A percentile compares a stretch with the other conserved stretches of the same genome.
Evolutionary conservation across 352 stramenopile species (phyloP).

Genomic region (Globisporangium splendens): DNA sequence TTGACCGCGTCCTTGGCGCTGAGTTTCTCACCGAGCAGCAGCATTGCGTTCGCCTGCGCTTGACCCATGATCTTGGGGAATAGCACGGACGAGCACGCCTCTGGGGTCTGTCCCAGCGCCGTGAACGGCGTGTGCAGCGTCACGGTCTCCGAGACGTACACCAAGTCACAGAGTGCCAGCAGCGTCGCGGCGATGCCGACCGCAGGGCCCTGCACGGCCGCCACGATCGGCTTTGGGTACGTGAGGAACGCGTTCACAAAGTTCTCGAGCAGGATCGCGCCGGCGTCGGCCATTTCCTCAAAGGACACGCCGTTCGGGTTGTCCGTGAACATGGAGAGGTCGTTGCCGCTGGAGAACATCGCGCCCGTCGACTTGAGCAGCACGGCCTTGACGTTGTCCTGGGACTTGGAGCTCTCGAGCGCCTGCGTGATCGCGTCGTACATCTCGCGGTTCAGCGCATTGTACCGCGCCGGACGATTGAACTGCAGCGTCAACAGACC

Average conservation of each 20-base stretch:
- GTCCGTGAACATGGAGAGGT: constrained; percentile 77
- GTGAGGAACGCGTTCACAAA: constrained; percentile 77
- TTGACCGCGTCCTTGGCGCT: constrained; percentile 49
- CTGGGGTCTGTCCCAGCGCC: constrained; percentile 83
- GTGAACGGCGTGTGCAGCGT: constrained; percentile 93
- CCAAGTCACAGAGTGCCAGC: constrained; percentile 86
- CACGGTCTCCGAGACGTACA: constrained; percentile 83
- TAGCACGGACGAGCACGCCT: constrained; percentile 87
- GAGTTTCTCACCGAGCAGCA: constrained; percentile 86
- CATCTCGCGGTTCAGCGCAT: constrained; percentile 84
- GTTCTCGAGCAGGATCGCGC: constrained; percentile 45
- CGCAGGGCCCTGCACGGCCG: constrained; percentile 87
- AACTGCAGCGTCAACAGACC: constrained; percentile 78
- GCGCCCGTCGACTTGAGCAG: constrained; percentile 81
- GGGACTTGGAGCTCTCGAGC: constrained; percentile 54
- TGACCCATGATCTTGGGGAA: constrained; percentile 86
- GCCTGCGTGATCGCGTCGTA: constrained; percentile 76
- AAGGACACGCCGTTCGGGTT: constrained; percentile 47
- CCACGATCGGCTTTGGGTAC: constrained; percentile 90
- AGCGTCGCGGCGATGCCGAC: constrained; percentile 89
- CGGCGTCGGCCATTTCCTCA: constrained; percentile 58
- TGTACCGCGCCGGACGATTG: constrained; percentile 79
- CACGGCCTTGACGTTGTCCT: constrained; percentile 77
- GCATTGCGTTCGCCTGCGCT: constrained; percentile 84
- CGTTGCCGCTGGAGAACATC: constrained; percentile 91